Evolutionary conservation across 306 rosid genomes (phyloP).

Genomic region (Crotalaria pallida): DNA sequence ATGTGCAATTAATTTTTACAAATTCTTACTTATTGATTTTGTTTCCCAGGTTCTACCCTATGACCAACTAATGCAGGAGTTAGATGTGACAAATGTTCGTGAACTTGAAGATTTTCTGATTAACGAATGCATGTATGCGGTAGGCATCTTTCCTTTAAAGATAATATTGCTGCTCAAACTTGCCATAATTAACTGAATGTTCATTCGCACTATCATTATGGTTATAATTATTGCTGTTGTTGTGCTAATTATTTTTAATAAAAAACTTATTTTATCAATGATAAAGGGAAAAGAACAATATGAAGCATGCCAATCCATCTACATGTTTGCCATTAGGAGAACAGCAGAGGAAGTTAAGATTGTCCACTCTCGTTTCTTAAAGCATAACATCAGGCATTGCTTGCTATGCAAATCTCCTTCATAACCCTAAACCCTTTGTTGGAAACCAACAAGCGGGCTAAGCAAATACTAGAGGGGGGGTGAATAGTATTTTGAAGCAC

Average conservation of each 20-base stretch:
- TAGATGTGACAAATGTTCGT: conserved; percentile 82
- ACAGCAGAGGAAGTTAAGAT: background rate
- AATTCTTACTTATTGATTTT: background rate
- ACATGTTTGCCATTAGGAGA: background rate
- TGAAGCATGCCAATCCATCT: background rate
- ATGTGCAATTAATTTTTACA: background rate
- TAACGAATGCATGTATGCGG: conserved; percentile 98
- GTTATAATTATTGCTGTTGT: background rate
- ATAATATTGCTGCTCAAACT: conserved; percentile 3
- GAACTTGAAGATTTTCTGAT: conserved; percentile 94
- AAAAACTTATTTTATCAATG: too few relatives aligned
- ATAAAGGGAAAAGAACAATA: too few relatives aligned
- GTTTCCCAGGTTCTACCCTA: conserved; percentile 66
- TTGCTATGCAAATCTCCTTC: too few relatives aligned
- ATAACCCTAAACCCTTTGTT: too few relatives aligned
- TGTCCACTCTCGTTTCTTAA: too few relatives aligned
- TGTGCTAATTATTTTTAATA: background rate
- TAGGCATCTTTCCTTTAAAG: conserved; percentile 36
- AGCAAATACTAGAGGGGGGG: too few relatives aligned
- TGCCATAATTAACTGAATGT: background rate
- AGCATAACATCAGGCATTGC: too few relatives aligned
- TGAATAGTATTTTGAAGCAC: too few relatives aligned
- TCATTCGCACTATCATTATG: background rate
- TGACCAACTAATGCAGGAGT: conserved; percentile 84
- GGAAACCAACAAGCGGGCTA: too few relatives aligned